Percentiles rank a stretch among this genome's conserved stretches.
phyloP scores from a whole-genome alignment of 345 rosid genomes.

The Trapa incisa region DNA sequence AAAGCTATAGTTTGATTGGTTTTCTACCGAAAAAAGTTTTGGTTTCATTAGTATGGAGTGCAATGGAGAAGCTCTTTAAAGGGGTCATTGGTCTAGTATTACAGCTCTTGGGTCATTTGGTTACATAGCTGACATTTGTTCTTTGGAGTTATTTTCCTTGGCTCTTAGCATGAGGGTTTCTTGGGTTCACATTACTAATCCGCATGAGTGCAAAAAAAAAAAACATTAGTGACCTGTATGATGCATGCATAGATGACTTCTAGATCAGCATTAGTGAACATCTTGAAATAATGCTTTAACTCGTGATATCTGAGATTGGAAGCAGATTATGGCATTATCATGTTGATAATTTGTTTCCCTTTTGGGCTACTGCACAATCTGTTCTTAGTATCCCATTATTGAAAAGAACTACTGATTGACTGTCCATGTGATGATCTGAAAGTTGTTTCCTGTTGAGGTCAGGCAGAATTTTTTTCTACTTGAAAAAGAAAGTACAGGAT shows the following conservation, averaged over 20 bases:
- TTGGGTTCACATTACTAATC: too few relatives aligned
- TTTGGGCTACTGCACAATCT: background rate
- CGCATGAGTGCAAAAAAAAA: too few relatives aligned
- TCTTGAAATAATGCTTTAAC: too few relatives aligned
- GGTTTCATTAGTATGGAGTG: background rate
- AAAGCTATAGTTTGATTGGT: background rate
- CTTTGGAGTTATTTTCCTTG: background rate
- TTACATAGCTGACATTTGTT: background rate
- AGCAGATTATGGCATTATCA: background rate
- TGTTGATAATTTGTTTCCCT: background rate
- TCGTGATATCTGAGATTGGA: background rate
- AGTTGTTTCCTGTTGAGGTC: too few relatives aligned
- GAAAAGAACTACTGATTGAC: too few relatives aligned
- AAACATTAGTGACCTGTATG: too few relatives aligned
- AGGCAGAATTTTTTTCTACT: too few relatives aligned
- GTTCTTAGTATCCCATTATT: background rate
- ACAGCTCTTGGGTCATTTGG: background rate
- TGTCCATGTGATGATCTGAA: too few relatives aligned
- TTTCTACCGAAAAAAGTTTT: background rate
- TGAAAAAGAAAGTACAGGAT: too few relatives aligned
- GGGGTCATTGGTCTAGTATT: background rate
- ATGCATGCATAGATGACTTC: too few relatives aligned
- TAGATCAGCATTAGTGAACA: too few relatives aligned
- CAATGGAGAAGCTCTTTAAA: background rate
- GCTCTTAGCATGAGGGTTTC: background rate